Base-by-base conservation (phyloP, 2,329 filamentous ascomycete genomes). In the Colletotrichum eleusines region DNA sequence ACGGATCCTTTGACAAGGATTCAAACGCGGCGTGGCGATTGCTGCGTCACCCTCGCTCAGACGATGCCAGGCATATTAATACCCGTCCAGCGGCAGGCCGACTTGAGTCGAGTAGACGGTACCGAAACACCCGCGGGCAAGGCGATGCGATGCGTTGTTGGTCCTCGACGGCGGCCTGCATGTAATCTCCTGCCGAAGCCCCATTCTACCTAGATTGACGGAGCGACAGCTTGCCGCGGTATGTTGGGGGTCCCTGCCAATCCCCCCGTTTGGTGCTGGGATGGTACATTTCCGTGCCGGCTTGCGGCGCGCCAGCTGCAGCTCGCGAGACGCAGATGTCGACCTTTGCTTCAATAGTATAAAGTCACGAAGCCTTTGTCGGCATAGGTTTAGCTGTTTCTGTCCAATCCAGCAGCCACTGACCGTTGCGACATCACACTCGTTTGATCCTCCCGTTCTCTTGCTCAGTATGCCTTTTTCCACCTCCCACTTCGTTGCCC, bases 401-500 rank as follows among this genome's bases (percentile, higher is more conserved):
- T 48, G 38, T 33, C 16, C 35, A 28, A 8, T 23, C 53, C 46
- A 38, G 33, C 38, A 64, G 58, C 33, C 44, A 59, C 35, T 26
- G 33, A 18, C 54, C 23, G 53, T 54, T 72, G 44, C 65, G 57
- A 59, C 54, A 67, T 58, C 66, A 71, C 70, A 74, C 69, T 78
- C 76, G 72, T 76, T 78, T 75, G 59, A 31, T n/a, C 58, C 31
- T 51, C 33, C 23, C 28, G 5, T 46, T 46, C 38, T 26, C 57
- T 38, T 38, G 40, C 53, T 63, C 58, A 64, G 66, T 51, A 76
- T 78, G 73, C 72, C 77, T 63, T 74, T 73, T 69, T 68, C 66
- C 51, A n/a, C 75, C 63, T 26, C 72, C 73, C 66, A 72, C 59
- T 72, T 78, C n/a, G 71, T 78, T 20, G 72, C 74, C 74, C 74